Evolutionary conservation across 176 grass and related monocot species (phyloP).

Genomic region (Dactylis glomerata): DNA sequence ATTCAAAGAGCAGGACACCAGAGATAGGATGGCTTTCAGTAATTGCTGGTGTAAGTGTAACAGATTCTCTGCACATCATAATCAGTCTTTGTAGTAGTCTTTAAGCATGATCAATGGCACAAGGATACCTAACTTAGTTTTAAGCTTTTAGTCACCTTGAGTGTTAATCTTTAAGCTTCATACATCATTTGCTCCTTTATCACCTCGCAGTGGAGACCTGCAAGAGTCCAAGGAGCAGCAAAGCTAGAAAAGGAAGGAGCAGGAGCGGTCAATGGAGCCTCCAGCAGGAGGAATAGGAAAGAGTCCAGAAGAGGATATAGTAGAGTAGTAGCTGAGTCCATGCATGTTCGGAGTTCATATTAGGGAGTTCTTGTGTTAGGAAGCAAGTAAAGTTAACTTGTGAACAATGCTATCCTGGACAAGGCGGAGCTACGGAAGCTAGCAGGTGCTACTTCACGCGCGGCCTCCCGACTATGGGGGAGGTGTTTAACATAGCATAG

Average conservation of each 20-base stretch:
- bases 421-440: neutral
- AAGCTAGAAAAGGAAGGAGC: slow-evolving; percentile 9
- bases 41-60: neutral
- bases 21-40: neutral
- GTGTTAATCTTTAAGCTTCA: neutral
- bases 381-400: neutral
- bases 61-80: slow-evolving; percentile 5
- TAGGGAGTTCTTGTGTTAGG: neutral
- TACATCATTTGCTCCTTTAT: neutral
- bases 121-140: neutral
- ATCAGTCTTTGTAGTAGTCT: neutral
- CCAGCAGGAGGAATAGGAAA: neutral
- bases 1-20: neutral
- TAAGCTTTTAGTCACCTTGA: slow-evolving; percentile 13
- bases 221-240: neutral
- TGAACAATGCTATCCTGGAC: neutral
- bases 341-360: neutral
- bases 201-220: neutral
- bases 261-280: neutral
- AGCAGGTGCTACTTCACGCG: neutral
- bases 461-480: neutral
- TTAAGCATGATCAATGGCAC: neutral
- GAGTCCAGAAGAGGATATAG: neutral
- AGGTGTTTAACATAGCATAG: neutral
- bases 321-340: slow-evolving; percentile 1